Evolutionary conservation across 2,329 filamentous ascomycete species (phyloP).

Genomic region (Metarhizium sp.): DNA sequence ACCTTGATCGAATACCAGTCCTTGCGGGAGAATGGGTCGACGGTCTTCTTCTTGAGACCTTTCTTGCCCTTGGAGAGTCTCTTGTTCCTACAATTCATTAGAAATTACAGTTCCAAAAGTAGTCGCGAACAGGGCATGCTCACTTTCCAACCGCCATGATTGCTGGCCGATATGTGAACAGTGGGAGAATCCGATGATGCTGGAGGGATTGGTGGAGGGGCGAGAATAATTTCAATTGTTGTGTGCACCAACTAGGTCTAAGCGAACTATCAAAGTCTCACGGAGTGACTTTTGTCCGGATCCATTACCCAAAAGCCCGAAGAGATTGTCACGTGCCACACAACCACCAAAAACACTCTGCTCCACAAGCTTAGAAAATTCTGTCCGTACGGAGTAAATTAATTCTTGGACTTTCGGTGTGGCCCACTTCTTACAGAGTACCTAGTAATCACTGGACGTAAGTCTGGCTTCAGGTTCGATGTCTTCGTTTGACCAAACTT

Average conservation of each 20-base stretch:
- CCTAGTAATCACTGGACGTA: too few species aligned
- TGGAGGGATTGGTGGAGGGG: slow-evolving; percentile 31
- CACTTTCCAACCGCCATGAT: slow-evolving; percentile 55
- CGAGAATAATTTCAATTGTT: slow-evolving; percentile 31
- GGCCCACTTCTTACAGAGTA: too few species aligned
- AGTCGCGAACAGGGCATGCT: slow-evolving; percentile 18
- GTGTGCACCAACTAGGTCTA: slow-evolving; percentile 30
- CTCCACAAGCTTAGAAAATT: neutral
- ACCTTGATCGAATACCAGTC: slow-evolving; percentile 99
- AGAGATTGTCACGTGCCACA: neutral
- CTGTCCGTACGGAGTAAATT: too few species aligned
- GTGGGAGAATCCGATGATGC: slow-evolving; percentile 33
- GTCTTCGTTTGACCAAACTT: too few species aligned
- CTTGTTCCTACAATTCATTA: slow-evolving; percentile 70
- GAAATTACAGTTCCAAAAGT: slow-evolving; percentile 7
- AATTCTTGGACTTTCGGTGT: too few species aligned
- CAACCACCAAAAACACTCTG: neutral
- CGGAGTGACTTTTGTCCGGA: slow-evolving; percentile 12
- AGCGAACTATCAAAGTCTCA: slow-evolving; percentile 20
- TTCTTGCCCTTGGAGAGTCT: slow-evolving; percentile 99
- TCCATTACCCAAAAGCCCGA: neutral
- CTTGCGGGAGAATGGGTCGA: slow-evolving; percentile 96
- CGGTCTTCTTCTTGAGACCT: slow-evolving; percentile 99
- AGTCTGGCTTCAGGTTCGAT: too few species aligned
- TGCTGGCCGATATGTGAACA: slow-evolving; percentile 38